Evolutionary conservation across 768 basidiomycete genomes (phyloP).

Genomic region (Agaricus subrufescens): DNA sequence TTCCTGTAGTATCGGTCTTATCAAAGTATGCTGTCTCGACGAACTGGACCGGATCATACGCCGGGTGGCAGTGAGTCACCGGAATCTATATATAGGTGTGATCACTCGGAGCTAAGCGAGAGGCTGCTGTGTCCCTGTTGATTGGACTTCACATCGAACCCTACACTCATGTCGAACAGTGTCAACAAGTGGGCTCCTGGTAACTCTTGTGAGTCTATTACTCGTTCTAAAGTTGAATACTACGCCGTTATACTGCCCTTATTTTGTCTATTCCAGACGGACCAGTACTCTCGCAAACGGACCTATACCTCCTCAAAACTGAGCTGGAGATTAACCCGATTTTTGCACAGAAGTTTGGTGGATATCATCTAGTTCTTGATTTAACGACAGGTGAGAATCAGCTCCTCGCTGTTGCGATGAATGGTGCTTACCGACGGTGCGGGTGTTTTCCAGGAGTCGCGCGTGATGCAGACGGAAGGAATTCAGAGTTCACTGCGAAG

Average conservation of each 20-base stretch:
- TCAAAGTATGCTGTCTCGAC: no score
- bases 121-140: no score
- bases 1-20: no score
- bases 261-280: slow-evolving; percentile 46
- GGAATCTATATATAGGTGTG: no score
- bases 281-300: slow-evolving; percentile 74
- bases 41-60: no score
- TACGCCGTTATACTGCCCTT: neutral
- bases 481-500: slow-evolving; percentile 46
- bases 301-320: slow-evolving; percentile 71
- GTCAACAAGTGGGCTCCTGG: slow-evolving; percentile 42
- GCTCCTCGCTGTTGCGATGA: neutral
- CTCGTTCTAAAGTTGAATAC: neutral
- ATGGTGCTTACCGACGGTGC: neutral
- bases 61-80: no score
- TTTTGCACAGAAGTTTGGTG: slow-evolving; percentile 41
- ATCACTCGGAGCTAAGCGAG: no score
- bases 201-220: slow-evolving; percentile 30
- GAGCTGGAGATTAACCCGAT: slow-evolving; percentile 74
- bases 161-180: no score
- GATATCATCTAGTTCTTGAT: slow-evolving; percentile 70
- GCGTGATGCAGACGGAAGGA: slow-evolving; percentile 50
- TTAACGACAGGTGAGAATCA: slow-evolving; percentile 52
- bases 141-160: no score
- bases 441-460: slow-evolving; percentile 42